A percentile compares a stretch with the other conserved stretches of the same genome.
These are phyloP conservation scores for Fusarium aywerte DNA, from an alignment of 2,329 filamentous ascomycete species.

Conservation along the genomic window DNA sequence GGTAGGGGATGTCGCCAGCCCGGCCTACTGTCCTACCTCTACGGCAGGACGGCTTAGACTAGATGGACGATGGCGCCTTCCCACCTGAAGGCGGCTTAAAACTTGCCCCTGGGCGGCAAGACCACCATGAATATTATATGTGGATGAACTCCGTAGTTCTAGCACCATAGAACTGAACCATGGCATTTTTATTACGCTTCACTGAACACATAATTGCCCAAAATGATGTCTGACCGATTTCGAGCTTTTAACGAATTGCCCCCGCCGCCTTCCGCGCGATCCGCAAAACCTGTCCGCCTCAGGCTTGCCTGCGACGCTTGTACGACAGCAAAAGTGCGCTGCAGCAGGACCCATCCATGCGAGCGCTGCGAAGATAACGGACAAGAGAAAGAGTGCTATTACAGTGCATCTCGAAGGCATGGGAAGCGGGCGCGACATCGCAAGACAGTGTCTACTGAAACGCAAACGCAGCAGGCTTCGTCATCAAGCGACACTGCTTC, in stretches of 20 bases:
- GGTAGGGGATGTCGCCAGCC: slow-evolving; percentile 3
- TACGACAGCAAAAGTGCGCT: slow-evolving; percentile 35
- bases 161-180: background rate
- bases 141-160: background rate
- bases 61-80: slow-evolving; percentile 6
- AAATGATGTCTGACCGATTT: slow-evolving; percentile 14
- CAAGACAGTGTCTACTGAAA: slow-evolving; percentile 8
- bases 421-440: slow-evolving; percentile 25
- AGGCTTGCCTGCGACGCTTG: slow-evolving; percentile 35
- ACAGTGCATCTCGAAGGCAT: slow-evolving; percentile 24
- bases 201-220: background rate
- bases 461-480: background rate
- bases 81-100: background rate
- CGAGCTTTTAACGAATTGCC: background rate
- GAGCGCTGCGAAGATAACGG: slow-evolving; percentile 33
- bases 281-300: slow-evolving; percentile 22
- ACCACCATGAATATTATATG: slow-evolving; percentile 13
- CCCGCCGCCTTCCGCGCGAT: background rate
- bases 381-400: slow-evolving; percentile 18
- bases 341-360: slow-evolving; percentile 34
- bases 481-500: slow-evolving; percentile 10
- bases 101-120: background rate
- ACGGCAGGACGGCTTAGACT: slow-evolving; percentile 18
- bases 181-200: too few relatives aligned
- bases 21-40: slow-evolving; percentile 24